Evolutionary conservation across 106 monocot species (phyloP), one percentile per base, ranked within the genome.

Genomic region (Apostasia shenzhenica): DNA sequence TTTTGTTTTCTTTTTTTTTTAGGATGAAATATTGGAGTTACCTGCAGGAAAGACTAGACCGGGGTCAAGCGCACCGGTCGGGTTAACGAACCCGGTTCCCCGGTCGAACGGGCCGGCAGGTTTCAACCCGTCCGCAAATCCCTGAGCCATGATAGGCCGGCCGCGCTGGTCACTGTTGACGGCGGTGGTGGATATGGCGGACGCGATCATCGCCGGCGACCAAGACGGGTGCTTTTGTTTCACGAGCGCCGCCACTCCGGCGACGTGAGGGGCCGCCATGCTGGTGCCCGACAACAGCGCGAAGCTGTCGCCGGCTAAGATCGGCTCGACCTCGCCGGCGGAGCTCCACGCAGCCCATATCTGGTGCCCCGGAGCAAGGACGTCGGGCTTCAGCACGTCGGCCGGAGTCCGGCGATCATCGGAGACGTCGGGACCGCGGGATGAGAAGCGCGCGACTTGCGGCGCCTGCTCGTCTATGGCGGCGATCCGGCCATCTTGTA

Each of bases 271-370:
- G 0, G 87, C 61, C 9, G 94, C 90, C 94, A 94, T 94, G 80
- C 90, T 94, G 0, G 94, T 94, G 5, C 94, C 94, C 1, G 94
- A 94, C 26, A 90, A 11, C 54, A 94, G 62, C 0, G 87, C 90
- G 46, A 94, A 94, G 55, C 50, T 66, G 43, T 71, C 54, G 66
- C 83, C 86, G 12, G 71, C 49, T 10, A 87, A 69, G 1, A 87
- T 69, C n/a, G 94, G 90, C 6, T 90, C 74, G 6, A 6, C 7
- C 2, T 55, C 62, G 49, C 93, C 87, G 8, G 48, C 26, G 0
- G 86, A 80, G 72, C 94, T 94, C 94, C 90, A 94, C 2, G 94
- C 94, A 1, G 69, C 84, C 90, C 94, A 94, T 14, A 94, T 94
- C 12, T 90, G 84, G 56, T 82, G 40, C 6, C 90, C 94, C 0